A percentile compares a stretch with the other conserved stretches of the same genome.
phyloP scores from a whole-genome alignment of 2,329 filamentous ascomycete genomes.

The Lecanosticta acicola region DNA sequence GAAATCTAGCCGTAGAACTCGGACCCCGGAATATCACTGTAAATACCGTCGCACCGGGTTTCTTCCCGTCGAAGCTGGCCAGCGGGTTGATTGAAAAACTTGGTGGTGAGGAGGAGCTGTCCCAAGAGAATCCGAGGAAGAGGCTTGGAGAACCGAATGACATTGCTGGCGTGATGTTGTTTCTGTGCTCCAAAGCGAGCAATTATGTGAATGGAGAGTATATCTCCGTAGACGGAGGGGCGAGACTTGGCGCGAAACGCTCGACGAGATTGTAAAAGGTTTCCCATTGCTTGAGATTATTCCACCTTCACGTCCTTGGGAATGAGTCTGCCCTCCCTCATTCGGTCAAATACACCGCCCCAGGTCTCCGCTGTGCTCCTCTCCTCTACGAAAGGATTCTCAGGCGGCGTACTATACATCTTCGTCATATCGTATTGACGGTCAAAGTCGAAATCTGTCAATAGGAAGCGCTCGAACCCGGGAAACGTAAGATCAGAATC shows the following conservation, averaged over 20 bases:
- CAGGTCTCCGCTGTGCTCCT: slow-evolving; percentile 36
- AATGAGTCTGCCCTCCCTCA: slow-evolving; percentile 40
- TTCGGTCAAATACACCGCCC: slow-evolving; percentile 41
- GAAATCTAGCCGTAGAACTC: slow-evolving; percentile 75
- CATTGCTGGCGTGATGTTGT: slow-evolving; percentile 70
- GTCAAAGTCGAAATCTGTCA: slow-evolving; percentile 43
- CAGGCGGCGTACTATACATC: slow-evolving; percentile 33
- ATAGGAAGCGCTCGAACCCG: slow-evolving; percentile 41
- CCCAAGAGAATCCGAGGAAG: slow-evolving; percentile 56
- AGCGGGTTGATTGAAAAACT: slow-evolving; percentile 63
- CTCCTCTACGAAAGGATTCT: slow-evolving; percentile 40
- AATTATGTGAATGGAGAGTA: slow-evolving; percentile 66
- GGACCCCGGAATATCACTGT: slow-evolving; percentile 73
- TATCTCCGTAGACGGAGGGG: slow-evolving; percentile 64
- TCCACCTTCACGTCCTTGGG: slow-evolving; percentile 21
- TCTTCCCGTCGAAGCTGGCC: slow-evolving; percentile 66
- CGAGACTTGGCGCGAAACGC: slow-evolving; percentile 18
- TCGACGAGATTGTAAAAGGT: slow-evolving; percentile 21
- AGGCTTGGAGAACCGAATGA: slow-evolving; percentile 67
- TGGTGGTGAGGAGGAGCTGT: slow-evolving; percentile 62
- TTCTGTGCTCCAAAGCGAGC: slow-evolving; percentile 60
- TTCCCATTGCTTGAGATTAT: neutral
- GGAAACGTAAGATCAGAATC: slow-evolving; percentile 34
- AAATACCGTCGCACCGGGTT: slow-evolving; percentile 62
- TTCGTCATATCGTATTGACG: slow-evolving; percentile 43